Conservation (phyloP, 2,329 filamentous ascomycete genomes). For the Clarireedia sp. region DNA sequence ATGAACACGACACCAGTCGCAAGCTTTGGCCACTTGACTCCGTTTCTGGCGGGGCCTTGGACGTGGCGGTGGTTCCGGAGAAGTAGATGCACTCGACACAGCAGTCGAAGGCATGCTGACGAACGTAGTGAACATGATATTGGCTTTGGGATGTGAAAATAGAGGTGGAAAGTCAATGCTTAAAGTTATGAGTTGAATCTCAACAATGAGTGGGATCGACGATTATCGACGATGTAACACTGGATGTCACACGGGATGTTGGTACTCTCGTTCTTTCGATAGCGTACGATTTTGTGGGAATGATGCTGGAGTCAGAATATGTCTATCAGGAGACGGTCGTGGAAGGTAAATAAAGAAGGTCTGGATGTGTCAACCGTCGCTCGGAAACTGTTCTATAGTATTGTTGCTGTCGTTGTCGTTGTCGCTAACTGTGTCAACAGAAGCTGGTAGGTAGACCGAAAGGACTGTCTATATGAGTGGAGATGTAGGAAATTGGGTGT, state of each 20-base stretch:
- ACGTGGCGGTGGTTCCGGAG: constrained; percentile 3
- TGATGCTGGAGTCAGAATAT: background rate
- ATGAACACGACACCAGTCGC: constrained; percentile 35
- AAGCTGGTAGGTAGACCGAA: too few species aligned
- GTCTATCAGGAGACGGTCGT: too few species aligned
- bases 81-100: background rate
- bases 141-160: background rate
- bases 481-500: background rate
- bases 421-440: background rate
- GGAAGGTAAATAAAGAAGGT: too few species aligned
- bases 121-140: constrained; percentile 8
- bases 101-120: constrained; percentile 7
- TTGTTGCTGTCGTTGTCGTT: background rate
- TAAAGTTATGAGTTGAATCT: too few species aligned
- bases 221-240: background rate
- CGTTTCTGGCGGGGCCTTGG: constrained; percentile 16
- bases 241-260: background rate
- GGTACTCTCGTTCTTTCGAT: background rate
- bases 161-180: background rate
- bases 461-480: too few species aligned
- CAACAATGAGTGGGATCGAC: too few species aligned
- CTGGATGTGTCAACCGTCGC: background rate
- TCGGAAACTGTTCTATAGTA: too few species aligned
- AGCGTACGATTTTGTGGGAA: background rate
- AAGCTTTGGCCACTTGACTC: constrained; percentile 30